Evolutionary conservation across 441 rosid species (phyloP).

Genomic region (Gossypium schwendimanii): DNA sequence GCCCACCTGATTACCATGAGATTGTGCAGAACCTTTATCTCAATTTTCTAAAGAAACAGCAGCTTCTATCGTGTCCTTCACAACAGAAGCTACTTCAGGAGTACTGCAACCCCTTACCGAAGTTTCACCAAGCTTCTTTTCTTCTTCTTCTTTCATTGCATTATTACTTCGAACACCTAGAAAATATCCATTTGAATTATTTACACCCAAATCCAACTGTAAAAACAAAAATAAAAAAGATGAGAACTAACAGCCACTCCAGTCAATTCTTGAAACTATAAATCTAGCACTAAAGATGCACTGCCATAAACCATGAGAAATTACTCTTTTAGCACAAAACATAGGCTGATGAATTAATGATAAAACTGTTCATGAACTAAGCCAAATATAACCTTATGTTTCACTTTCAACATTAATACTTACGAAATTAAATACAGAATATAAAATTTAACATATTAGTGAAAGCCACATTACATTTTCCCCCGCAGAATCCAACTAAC

Average conservation of each 20-base stretch:
- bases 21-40: constrained; percentile 33
- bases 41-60: constrained; percentile 70
- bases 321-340: not conserved
- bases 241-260: not conserved
- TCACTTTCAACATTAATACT: not conserved
- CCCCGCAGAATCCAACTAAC: not conserved
- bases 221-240: not conserved
- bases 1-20: constrained; percentile 22
- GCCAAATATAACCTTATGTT: not conserved
- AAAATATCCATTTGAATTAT: constrained; percentile 27
- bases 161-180: constrained; percentile 20
- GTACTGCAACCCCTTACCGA: constrained; percentile 22
- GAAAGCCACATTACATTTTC: not conserved
- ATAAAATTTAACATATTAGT: not conserved
- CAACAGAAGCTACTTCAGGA: constrained; percentile 26
- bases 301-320: not conserved
- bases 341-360: not conserved
- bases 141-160: constrained; percentile 71
- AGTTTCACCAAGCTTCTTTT: constrained; percentile 40
- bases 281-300: not conserved
- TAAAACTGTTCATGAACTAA: not conserved
- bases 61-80: constrained; percentile 25
- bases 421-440: not conserved
- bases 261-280: constrained; percentile 2
- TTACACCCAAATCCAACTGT: constrained; percentile 25